These are phyloP conservation scores for Solanum lignicaule DNA, from an alignment of 257 asterid species.

Conservation along the genomic window DNA sequence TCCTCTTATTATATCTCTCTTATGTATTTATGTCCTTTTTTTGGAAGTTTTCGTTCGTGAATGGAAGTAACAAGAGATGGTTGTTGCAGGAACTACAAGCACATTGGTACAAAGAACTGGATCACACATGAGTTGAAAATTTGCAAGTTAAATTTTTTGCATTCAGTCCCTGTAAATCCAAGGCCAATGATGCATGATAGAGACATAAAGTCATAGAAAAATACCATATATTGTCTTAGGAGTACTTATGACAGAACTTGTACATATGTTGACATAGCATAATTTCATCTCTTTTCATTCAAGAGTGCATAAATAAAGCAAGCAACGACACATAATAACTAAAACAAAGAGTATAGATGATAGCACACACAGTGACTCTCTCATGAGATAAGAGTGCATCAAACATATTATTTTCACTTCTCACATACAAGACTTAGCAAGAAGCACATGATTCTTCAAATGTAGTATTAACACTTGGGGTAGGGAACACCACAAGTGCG, in stretches of 20 bases:
- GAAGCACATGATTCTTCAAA: not conserved
- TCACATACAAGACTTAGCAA: not conserved
- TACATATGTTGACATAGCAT: not conserved
- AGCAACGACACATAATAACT: not conserved
- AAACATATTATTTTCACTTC: not conserved
- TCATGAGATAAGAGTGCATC: not conserved
- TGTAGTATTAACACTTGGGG: conserved; percentile 18
- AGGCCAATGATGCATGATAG: not conserved
- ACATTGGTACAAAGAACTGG: not conserved
- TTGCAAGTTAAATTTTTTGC: not conserved
- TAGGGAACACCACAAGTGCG: conserved; percentile 9
- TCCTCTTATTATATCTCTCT: not conserved
- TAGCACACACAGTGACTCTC: not conserved
- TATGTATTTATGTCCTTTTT: not conserved
- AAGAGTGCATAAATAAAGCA: not conserved
- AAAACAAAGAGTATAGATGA: not conserved
- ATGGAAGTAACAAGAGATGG: not conserved
- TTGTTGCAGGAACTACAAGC: not conserved
- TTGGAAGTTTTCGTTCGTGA: not conserved
- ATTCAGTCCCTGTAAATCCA: not conserved
- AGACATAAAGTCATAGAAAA: not conserved
- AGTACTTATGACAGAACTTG: not conserved
- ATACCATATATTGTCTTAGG: not conserved
- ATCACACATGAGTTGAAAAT: not conserved
- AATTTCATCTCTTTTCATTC: not conserved